Base-by-base conservation (phyloP, 345 rosid genomes). In the Boechera retrofracta region DNA sequence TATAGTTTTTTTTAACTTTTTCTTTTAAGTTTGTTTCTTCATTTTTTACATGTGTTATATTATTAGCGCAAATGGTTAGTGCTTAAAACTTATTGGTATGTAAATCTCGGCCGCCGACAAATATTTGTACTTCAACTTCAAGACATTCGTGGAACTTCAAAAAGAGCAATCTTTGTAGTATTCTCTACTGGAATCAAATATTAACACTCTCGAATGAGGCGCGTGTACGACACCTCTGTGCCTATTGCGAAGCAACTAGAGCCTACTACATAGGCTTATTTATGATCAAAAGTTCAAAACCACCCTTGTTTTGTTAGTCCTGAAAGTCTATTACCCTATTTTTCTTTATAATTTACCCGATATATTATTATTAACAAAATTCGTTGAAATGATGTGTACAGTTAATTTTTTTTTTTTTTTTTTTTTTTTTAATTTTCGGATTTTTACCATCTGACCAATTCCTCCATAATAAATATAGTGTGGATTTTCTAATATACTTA, bases 81-180 rank as follows among this genome's bases (percentile, higher is more conserved):
- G 69, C 57, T 41, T 41, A 24, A 69, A 69, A 69, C 49, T 61
- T 44, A 21, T 39, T 42, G 79, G 75, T 60, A 41, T 35, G 42
- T 8, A 41, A 45, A 24, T 70, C 65, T 77, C 76, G 41, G 75
- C 75, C 80, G 80, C 80, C 76, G 76, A 64, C 71, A 71, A 45
- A 77, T 53, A 32, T 10, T 0, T 64, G 80, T 77, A 55, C 76
- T 64, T 77, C 16, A 47, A 53, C 80, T 54, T 63, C 5, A 64
- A 42, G 51, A 54, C 80, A 69, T 44, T 77, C 80, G 75, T 54
- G 79, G 74, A 76, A 68, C 79, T 51, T 51, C 16, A 60, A 60
- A 60, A 41, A 60, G 59, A 61, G 63, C 63, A 64, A 13, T 28
- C 18, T 64, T 55, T 44, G 21, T 42, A 64, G 31, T 42, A 64